phyloP scores from a whole-genome alignment of 257 asterid species.

The Catharanthus roseus region DNA sequence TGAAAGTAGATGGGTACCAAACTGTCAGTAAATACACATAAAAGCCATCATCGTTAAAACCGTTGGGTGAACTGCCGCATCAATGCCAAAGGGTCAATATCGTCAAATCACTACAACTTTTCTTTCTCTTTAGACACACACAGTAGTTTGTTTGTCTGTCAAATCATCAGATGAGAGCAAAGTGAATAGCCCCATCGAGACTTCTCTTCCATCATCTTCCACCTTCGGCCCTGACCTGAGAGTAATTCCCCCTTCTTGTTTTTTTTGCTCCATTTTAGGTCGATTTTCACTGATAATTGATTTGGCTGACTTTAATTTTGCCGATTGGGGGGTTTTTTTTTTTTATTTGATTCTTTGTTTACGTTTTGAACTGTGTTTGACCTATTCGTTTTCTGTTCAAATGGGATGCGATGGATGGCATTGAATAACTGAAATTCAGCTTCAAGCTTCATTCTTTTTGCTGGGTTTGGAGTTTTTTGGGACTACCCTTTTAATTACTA shows the following conservation, averaged over 20 bases:
- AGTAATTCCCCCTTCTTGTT: constrained; percentile 23
- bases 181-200: constrained; percentile 20
- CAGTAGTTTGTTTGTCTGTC: constrained; percentile 22
- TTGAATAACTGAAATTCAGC: constrained; percentile 7
- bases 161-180: constrained; percentile 1
- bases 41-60: constrained; percentile 13
- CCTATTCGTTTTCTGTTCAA: neutral
- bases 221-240: constrained; percentile 24
- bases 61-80: constrained; percentile 38
- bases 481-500: constrained; percentile 4
- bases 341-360: neutral
- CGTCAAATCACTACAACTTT: neutral
- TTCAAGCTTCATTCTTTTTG: constrained; percentile 2
- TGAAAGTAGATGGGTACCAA: neutral
- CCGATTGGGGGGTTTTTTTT: constrained; percentile 1
- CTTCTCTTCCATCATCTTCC: constrained; percentile 16
- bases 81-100: constrained; percentile 14
- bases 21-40: neutral
- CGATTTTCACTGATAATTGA: constrained; percentile 8
- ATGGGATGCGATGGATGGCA: constrained; percentile 6
- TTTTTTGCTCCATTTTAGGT: neutral
- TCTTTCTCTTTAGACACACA: neutral
- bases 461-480: constrained; percentile 11
- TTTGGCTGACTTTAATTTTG: neutral
- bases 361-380: neutral